Evolutionary conservation across 345 rosid genomes (phyloP), one percentile per base, ranked within the genome.

Genomic region (Hibiscus syriacus): DNA sequence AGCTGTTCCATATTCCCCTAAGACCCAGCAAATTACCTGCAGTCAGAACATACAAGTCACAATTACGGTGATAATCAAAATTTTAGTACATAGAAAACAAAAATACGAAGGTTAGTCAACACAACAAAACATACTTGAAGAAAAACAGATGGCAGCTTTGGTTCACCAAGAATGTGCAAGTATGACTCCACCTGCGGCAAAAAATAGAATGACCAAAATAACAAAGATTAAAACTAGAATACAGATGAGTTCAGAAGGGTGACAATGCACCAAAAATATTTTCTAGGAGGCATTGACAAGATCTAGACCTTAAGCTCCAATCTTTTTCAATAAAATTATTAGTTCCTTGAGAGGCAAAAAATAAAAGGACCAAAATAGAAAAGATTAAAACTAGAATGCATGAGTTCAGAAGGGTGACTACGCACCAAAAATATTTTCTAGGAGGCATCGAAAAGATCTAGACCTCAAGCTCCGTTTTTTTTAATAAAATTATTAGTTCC

Each of bases 1-100:
- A 66, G 95, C 87, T 45, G 92, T 87, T 69, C 98, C 97, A 55
- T 89, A 94, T 70, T 94, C 97, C 72, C 99, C 99, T 80, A 89
- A 70, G 45, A 94, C 97, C 98, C 99, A 94, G 72, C 96, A 94
- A 71, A 91, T 89, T 69, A 94, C 92, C 99, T 94, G 79, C 12
- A 68, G 78, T 46, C 76, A 74, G 52, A 74, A 76, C 23, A 29
- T 73, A 55, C 46, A 11, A 41, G 16, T 45, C 50, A 14, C 62
- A 48, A 69, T 27, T 72, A 50, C 59, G 54, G 74, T 17, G 16
- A 41, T 25, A 60, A 53, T 32, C 19, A 39, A 5, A 6, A 58
- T 30, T 39, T 59, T 32, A 55, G 38, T 10, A 52, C 39, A 70
- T 66, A 54, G 27, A 68, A 38, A 30, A 3, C 58, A 39, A 39